Percentiles rank a stretch among this genome's conserved stretches.
Conservation (phyloP, 495 filamentous ascomycete species). For the Trypethelium eluteriae region DNA sequence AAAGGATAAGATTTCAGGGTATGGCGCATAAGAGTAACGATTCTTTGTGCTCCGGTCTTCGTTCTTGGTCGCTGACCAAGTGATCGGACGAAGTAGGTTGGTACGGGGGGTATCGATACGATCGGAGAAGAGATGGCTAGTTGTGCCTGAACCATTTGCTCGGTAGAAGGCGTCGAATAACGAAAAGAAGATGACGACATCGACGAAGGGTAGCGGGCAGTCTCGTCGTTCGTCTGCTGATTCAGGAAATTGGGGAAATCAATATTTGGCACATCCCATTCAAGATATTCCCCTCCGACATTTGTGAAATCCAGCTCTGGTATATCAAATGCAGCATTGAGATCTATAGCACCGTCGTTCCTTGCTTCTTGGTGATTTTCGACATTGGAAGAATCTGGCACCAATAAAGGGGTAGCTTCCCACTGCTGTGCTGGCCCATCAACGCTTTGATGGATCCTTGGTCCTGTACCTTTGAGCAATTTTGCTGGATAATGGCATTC, state of each 20-base stretch:
- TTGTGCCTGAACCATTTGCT: conserved; percentile 23
- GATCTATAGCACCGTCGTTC: conserved; percentile 1
- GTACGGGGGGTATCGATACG: conserved; percentile 30
- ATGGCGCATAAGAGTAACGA: conserved; percentile 36
- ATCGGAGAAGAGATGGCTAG: conserved; percentile 20
- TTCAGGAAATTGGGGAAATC: conserved; percentile 27
- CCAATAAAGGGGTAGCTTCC: background rate
- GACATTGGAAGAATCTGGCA: conserved; percentile 13
- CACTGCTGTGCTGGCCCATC: background rate
- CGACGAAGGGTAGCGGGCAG: conserved; percentile 21
- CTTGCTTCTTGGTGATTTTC: conserved; percentile 12
- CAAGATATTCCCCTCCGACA: conserved; percentile 23
- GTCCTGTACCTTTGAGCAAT: conserved; percentile 16
- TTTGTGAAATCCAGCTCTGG: conserved; percentile 24
- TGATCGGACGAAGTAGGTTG: conserved; percentile 29
- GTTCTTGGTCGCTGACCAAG: conserved; percentile 32
- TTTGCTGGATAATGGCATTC: conserved; percentile 38
- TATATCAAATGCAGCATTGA: conserved; percentile 19
- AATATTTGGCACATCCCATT: conserved; percentile 24
- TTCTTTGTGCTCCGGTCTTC: conserved; percentile 32
- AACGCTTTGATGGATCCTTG: background rate
- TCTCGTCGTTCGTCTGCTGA: conserved; percentile 22
- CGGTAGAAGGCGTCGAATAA: conserved; percentile 14
- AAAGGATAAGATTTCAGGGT: conserved; percentile 41
- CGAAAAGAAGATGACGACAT: conserved; percentile 20